phyloP scores from a whole-genome alignment of 805 yeast genomes.

The Cyberlindnera meyerae region DNA sequence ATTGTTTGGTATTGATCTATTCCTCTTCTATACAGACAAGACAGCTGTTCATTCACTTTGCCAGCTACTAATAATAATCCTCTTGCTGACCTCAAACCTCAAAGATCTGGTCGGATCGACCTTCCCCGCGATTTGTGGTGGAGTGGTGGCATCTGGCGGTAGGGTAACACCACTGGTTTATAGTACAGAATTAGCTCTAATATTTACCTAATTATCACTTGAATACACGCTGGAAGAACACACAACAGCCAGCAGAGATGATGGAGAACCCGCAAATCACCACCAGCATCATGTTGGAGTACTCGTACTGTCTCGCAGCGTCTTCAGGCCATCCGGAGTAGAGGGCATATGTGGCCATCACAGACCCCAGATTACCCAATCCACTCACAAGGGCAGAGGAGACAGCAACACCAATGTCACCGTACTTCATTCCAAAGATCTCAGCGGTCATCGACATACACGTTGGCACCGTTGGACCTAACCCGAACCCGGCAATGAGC shows the following conservation, averaged over 20 bases:
- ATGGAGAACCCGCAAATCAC: constrained; percentile 73
- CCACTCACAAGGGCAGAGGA: constrained; percentile 82
- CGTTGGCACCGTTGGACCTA: constrained; percentile 89
- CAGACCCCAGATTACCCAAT: constrained; percentile 82
- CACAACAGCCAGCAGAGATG: constrained; percentile 35
- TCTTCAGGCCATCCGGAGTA: constrained; percentile 88
- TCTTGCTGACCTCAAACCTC: too few species aligned
- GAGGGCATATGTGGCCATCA: constrained; percentile 78
- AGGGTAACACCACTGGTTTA: background rate
- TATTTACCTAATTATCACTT: constrained; percentile 10
- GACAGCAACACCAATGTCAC: constrained; percentile 82
- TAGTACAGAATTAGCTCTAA: constrained; percentile 4
- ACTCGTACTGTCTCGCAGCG: constrained; percentile 48
- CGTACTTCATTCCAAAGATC: constrained; percentile 63
- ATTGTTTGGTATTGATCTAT: background rate
- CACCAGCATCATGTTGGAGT: constrained; percentile 83
- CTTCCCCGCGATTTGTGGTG: too few species aligned
- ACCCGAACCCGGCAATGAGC: constrained; percentile 77
- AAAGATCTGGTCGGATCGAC: too few species aligned
- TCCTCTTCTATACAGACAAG: background rate
- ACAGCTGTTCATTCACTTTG: background rate
- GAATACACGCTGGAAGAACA: constrained; percentile 14
- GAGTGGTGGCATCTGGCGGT: too few species aligned
- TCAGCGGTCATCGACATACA: constrained; percentile 81
- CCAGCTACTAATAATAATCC: background rate